phyloP scores from a whole-genome alignment of 108 stramenopile species.

The Discostella pseudostelligera region DNA sequence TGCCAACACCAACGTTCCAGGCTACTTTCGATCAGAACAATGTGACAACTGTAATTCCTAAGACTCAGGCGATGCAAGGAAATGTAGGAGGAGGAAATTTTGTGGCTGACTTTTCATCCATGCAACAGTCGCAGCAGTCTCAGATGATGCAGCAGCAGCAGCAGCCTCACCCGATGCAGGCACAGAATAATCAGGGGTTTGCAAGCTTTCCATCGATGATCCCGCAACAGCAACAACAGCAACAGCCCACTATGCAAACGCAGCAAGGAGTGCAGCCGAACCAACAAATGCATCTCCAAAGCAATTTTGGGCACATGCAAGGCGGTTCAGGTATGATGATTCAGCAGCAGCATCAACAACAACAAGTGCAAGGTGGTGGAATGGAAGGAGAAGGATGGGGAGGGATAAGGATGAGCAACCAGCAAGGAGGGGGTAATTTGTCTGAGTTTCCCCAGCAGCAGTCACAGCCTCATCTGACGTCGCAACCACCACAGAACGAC shows the following conservation, averaged over 20 bases:
- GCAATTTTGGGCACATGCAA: not conserved
- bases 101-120: slow-evolving; percentile 16
- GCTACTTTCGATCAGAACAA: slow-evolving; percentile 27
- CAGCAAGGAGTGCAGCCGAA: not conserved
- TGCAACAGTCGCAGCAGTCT: slow-evolving; percentile 30
- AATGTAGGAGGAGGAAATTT: too few relatives aligned
- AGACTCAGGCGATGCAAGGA: too few relatives aligned
- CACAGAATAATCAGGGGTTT: slow-evolving; percentile 16
- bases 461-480: not conserved
- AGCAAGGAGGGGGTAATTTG: not conserved
- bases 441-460: slow-evolving; percentile 1
- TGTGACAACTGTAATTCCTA: not conserved
- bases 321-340: not conserved
- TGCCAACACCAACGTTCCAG: slow-evolving; percentile 25
- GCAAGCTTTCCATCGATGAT: slow-evolving; percentile 7
- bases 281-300: not conserved
- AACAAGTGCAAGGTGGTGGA: slow-evolving; percentile 12
- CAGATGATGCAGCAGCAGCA: slow-evolving; percentile 20
- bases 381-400: slow-evolving; percentile 16
- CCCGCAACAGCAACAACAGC: slow-evolving; percentile 16
- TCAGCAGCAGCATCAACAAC: slow-evolving; percentile 12
- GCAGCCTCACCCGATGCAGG: slow-evolving; percentile 10
- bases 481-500: not conserved
- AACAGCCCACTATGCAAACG: not conserved
- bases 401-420: not conserved